phyloP scores from a whole-genome alignment of 1,284 basidiomycete genomes.

The Pseudozyma flocculosa region DNA sequence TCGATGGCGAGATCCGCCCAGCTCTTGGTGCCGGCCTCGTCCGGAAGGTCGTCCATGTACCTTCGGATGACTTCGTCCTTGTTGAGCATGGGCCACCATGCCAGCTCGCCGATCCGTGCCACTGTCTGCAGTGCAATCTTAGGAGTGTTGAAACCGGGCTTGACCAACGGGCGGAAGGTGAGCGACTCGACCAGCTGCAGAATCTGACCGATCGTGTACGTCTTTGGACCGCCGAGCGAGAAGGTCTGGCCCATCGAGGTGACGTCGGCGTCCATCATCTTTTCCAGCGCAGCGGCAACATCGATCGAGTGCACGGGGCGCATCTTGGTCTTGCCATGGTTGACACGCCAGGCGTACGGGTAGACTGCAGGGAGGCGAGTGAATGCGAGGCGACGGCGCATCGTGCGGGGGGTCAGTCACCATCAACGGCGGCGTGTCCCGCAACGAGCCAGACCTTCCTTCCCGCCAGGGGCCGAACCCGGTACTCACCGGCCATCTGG shows the following conservation, averaged over 20 bases:
- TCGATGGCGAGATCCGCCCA: conserved; percentile 64
- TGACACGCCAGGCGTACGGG: conserved; percentile 93
- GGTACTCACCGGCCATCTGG: conserved; percentile 77
- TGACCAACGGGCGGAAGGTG: conserved; percentile 68
- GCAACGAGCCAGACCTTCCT: too few species aligned
- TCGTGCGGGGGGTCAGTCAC: not conserved
- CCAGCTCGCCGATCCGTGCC: conserved; percentile 69
- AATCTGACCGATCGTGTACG: conserved; percentile 81
- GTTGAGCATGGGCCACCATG: conserved; percentile 90
- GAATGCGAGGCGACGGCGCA: too few species aligned
- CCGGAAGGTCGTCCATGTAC: conserved; percentile 73
- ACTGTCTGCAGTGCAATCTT: conserved; percentile 71
- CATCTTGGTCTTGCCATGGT: conserved; percentile 79
- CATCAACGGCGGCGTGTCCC: too few species aligned
- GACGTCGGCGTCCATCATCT: conserved; percentile 70
- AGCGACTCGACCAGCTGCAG: conserved; percentile 78
- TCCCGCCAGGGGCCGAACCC: too few species aligned
- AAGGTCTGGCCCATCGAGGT: conserved; percentile 69
- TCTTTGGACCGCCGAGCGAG: conserved; percentile 83
- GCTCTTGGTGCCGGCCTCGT: conserved; percentile 60
- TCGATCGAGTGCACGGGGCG: conserved; percentile 91
- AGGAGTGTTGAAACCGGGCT: conserved; percentile 73
- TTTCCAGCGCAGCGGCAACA: conserved; percentile 85
- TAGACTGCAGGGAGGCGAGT: conserved; percentile 65
- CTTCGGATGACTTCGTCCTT: conserved; percentile 88